Base-by-base conservation (phyloP, 495 filamentous ascomycete genomes). In the Xylaria palmicola region DNA sequence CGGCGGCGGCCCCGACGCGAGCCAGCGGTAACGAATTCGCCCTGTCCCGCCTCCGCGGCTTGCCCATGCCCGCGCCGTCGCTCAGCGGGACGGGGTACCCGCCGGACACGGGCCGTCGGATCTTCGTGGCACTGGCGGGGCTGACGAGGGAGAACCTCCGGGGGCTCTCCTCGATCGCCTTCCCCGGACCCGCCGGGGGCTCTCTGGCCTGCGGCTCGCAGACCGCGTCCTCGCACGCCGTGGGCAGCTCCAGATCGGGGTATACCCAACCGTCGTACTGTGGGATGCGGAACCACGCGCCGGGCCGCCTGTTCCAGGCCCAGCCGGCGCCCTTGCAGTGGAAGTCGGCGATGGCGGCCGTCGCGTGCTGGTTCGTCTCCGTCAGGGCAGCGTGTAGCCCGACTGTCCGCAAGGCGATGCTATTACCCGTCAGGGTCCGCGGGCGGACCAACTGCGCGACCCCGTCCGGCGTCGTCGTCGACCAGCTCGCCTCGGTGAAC, bases 251-350 rank as follows among this genome's bases (percentile, higher is more conserved):
- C 0, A 69, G 26, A 9, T 69, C 66, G 2, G 67, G 69, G 40
- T 62, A 67, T 5, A 71, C 24, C 44, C 63, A 61, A 30, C 67
- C 69, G 43, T 72, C 65, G 48, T 69, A 72, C 24, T 69, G 67
- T 19, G 65, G 69, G 44, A 69, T 67, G 43, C 69, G 69, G 53
- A 72, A 72, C 26, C 43, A 55, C 4, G 67, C 65, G 10, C 69
- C 67, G 5, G 65, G 39, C 2, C 63, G 47, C 17, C 67, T 60
- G 49, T 72, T 65, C 69, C 69, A 72, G 30, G 37, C 57, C 56
- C 61, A 65, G 13, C 67, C 61, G 6, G 64, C 60, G 7, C 55
- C 59, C 7, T 36, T 39, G 32, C 58, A 64, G 59, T 68, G 65
- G 36, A 69, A 72, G 48, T 72, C 67, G 3, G 65, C 51, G n/a